Evolutionary conservation across 345 rosid species (phyloP), one percentile per base, ranked within the genome.

Genomic region (Aurinia saxatilis): DNA sequence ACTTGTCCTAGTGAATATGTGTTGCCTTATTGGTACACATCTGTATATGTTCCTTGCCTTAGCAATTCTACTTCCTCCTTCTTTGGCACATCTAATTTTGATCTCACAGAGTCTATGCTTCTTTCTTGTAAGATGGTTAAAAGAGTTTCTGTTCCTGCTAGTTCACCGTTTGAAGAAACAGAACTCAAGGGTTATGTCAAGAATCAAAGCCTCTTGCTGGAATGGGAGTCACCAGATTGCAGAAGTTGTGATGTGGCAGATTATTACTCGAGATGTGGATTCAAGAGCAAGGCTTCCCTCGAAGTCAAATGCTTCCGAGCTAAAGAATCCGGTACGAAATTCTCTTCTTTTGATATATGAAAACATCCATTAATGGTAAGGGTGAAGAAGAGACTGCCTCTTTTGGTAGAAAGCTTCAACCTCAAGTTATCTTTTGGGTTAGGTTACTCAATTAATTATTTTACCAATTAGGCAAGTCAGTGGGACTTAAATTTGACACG

Each of bases 201-300:
- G 9, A 65, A 50, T 65, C 57, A 45, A 15, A 91, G 82, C 59
- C 65, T 86, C 39, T 66, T 38, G 70, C 50, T 88, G 7, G 66
- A 79, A 37, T 91, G 96, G 98, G 13, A 45, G 54, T 40, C 56
- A 1, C 90, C 96, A 9, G 67, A 74, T 54, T 91, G 95, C 62
- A 50, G 27, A 2, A 50, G 65, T 4, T 91, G 96, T 63, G 88
- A 86, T 68, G 52, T 60, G 16, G 82, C n/a, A n/a, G n/a, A n/a
- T n/a, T n/a, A 86, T 84, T 36, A 70, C 70, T 30, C 50, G 42
- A 61, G 30, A 8, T 91, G 95, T 21, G 83, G 90, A 19, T 69
- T 78, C 69, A 33, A 44, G 38, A 74, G 57, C 72, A 77, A 73
- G 25, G 23, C 41, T 3, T 74, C 66, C 45, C 71, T 61, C 38